Evolutionary conservation across 1,284 basidiomycete genomes (phyloP), one percentile per base, ranked within the genome.

Genomic region (Coniferiporia sulphurascens): DNA sequence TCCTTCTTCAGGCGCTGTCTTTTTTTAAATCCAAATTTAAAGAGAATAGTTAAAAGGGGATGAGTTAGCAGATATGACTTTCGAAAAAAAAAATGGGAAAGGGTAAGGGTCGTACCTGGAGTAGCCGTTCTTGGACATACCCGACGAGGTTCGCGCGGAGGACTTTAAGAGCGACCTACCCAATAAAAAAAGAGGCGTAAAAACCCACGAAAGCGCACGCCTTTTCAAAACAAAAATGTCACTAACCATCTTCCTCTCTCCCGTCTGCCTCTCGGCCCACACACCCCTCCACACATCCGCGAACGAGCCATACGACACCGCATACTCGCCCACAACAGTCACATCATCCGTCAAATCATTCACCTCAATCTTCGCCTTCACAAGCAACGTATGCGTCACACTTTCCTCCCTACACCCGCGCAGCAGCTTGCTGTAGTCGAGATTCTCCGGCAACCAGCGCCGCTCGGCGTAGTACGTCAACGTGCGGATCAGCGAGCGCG

Each of bases 201-300:
- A 38, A 32, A 27, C 27, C 27, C 27, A 27, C 27, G 27, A 27
- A 27, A 27, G 5, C 27, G 38, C 38, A 12, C 38, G 7, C 3
- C 15, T 41, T 8, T 38, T 15, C 32, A 36, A 12, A 21, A 8
- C 17, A n/a, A 36, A 12, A 21, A 8, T 19, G 15, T 48, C 60
- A 56, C 66, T 62, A 60, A 80, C 79, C 64, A 67, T 32, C 15
- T 52, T 65, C 62, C 69, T 68, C 15, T 44, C 73, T 69, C 27
- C 71, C 72, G 58, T 77, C 72, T 46, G 76, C 71, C 13, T 73
- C 70, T 82, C 78, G 55, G 72, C 74, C 82, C 81, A 83, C 8
- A 69, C 63, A 0, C 78, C 83, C 66, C 79, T 81, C 81, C 81
- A 84, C 3, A 84, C 79, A 65, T 84, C 83, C 38, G 81, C 78